Base-by-base conservation (phyloP, 2,329 filamentous ascomycete genomes). In the Hymenotorrendiella dingleyae region DNA sequence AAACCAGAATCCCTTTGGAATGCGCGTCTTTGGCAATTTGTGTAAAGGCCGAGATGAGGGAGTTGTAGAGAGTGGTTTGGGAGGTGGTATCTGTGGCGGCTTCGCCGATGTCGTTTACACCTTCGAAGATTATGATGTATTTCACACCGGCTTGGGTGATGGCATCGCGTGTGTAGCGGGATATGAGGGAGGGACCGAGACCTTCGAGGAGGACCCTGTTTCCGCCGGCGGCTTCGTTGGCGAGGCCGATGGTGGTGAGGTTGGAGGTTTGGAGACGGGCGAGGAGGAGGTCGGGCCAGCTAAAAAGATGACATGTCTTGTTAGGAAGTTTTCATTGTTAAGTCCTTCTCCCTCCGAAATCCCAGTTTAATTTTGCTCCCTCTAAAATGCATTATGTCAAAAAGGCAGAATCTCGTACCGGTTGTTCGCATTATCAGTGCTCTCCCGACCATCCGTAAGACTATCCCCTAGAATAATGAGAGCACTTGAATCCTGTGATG, bases 221-320 rank as follows among this genome's bases (percentile, higher is more conserved):
- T 12, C 81, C 82, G 35, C 81, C 81, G 1, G 80, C 80, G 1
- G 80, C 81, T 60, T 84, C 75, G 63, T 84, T 84, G 49, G 71
- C 66, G 8, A 84, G 63, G 10, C 71, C 70, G 39, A 84, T 69
- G 46, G 71, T 63, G 17, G 62, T 64, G 34, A 73, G 70, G 11
- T 58, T 50, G 11, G 60, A 57, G 50, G 69, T 55, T 55, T 75
- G 69, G 66, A 80, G 63, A 43, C 68, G 67, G 10, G 64, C 64
- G 19, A 78, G 63, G 10, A 82, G 63, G 0, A 76, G 63, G 53
- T 81, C 74, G 2, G 77, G 73, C 77, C 78, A 81, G 20, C 67
- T 70, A 20, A n/a, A n/a, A n/a, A n/a, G n/a, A n/a, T n/a, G n/a
- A n/a, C n/a, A n/a, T n/a, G n/a, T n/a, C n/a, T n/a, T n/a, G n/a